Conservation (phyloP, 2,329 filamentous ascomycete species). For the Coniella lustricola region DNA sequence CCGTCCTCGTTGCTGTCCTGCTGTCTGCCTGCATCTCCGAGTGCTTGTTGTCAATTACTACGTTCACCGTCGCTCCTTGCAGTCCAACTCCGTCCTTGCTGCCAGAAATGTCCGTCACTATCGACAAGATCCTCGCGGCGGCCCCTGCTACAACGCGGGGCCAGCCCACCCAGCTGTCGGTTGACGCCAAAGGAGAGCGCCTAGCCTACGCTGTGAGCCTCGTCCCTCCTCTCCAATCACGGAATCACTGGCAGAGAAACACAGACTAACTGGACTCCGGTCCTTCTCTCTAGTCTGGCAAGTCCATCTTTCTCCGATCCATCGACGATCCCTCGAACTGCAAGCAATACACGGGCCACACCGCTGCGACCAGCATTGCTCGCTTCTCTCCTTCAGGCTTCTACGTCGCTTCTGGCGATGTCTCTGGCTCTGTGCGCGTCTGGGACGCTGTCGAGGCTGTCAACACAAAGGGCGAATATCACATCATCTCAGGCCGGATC, state of each 20-base stretch:
- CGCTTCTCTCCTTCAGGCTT: conserved; percentile 91
- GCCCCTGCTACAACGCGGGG: conserved; percentile 77
- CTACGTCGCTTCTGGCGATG: conserved; percentile 90
- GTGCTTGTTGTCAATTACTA: too few species aligned
- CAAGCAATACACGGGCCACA: conserved; percentile 91
- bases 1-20: too few species aligned
- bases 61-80: too few species aligned
- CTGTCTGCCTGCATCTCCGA: too few species aligned
- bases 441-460: conserved; percentile 86
- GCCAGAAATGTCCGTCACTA: conserved; percentile 42
- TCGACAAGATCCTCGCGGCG: conserved; percentile 73
- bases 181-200: conserved; percentile 81
- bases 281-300: conserved; percentile 60
- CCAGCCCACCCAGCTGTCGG: conserved; percentile 80
- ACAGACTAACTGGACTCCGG: not conserved
- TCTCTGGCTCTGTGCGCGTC: conserved; percentile 74
- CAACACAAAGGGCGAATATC: conserved; percentile 87
- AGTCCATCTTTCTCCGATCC: conserved; percentile 91
- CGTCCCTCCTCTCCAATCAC: not conserved
- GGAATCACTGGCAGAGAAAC: not conserved
- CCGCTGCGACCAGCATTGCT: conserved; percentile 79
- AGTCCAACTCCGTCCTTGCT: too few species aligned
- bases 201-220: conserved; percentile 79
- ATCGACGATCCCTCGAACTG: conserved; percentile 82
- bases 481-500: conserved; percentile 88